These are phyloP conservation scores for Moniliophthora roreri DNA, from an alignment of 1,284 basidiomycete genomes.

Conservation along the genomic window DNA sequence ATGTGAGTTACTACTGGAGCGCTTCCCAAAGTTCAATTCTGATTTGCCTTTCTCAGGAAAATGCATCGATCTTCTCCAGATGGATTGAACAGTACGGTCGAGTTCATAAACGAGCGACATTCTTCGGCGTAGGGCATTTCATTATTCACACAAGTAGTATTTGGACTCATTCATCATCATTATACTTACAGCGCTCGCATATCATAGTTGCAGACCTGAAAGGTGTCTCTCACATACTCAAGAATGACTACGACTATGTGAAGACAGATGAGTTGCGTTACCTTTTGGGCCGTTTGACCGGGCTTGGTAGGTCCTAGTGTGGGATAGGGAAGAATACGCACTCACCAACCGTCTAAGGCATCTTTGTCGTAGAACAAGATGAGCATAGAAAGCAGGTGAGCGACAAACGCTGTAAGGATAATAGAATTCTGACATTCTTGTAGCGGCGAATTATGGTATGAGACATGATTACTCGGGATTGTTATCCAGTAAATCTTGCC, in stretches of 20 bases:
- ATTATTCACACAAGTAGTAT: too few relatives aligned
- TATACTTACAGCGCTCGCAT: not conserved
- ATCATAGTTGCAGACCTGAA: constrained; percentile 13
- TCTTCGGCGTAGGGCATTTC: too few relatives aligned
- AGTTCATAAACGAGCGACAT: too few relatives aligned
- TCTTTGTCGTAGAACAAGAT: constrained; percentile 13
- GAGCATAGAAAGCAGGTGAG: constrained; percentile 14
- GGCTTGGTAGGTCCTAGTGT: constrained; percentile 5
- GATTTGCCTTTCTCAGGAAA: too few relatives aligned
- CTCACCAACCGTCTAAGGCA: not conserved
- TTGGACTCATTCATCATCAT: too few relatives aligned
- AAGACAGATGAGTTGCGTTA: constrained; percentile 9
- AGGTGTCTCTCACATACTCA: constrained; percentile 13
- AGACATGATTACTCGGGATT: not conserved
- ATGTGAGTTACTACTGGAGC: too few relatives aligned
- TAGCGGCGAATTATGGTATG: constrained; percentile 16
- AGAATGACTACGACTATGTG: constrained; percentile 8
- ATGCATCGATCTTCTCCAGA: too few relatives aligned
- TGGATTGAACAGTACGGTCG: too few relatives aligned
- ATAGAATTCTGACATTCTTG: too few relatives aligned
- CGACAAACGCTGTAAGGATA: too few relatives aligned
- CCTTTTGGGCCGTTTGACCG: constrained; percentile 5
- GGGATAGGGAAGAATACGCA: not conserved
- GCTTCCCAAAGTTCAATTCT: too few relatives aligned
- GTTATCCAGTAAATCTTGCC: not conserved